Conservation (phyloP, 352 stramenopile species). For the Phytopythium aichiense region DNA sequence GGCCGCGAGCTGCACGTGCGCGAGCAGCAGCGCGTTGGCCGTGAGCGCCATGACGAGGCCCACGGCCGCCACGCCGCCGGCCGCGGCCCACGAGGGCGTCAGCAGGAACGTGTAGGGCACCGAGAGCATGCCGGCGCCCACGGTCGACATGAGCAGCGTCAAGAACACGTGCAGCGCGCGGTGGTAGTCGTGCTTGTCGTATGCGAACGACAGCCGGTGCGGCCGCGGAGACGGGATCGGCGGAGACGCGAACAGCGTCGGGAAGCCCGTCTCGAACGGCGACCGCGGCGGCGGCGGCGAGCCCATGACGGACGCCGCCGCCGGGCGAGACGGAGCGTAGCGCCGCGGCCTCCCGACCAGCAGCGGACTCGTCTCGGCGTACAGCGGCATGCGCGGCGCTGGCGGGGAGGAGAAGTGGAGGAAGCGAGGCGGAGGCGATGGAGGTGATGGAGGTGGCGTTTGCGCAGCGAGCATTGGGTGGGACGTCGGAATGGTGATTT, state of each 20-base stretch:
- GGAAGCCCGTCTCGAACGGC: conserved; percentile 71
- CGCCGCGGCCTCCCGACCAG: conserved; percentile 7
- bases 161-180: conserved; percentile 67
- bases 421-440: background rate
- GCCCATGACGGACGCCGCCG: conserved; percentile 4
- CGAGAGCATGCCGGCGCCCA: conserved; percentile 65
- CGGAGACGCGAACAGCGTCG: conserved; percentile 57
- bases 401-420: background rate
- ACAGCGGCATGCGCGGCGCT: conserved; percentile 4
- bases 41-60: conserved; percentile 53
- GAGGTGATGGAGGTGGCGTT: background rate
- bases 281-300: conserved; percentile 36
- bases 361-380: conserved; percentile 17
- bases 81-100: conserved; percentile 32
- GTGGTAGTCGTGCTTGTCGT: conserved; percentile 25
- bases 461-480: background rate
- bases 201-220: conserved; percentile 49
- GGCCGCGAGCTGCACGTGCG: conserved; percentile 47
- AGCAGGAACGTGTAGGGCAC: conserved; percentile 72
- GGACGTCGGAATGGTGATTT: background rate
- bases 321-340: conserved; percentile 3
- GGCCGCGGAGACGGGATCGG: conserved; percentile 44
- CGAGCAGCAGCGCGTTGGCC: conserved; percentile 48
- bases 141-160: conserved; percentile 74
- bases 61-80: conserved; percentile 42